A percentile compares a stretch with the other conserved stretches of the same genome.
phyloP scores from a whole-genome alignment of 2,329 filamentous ascomycete genomes.

The Tolypocladium tropicale region DNA sequence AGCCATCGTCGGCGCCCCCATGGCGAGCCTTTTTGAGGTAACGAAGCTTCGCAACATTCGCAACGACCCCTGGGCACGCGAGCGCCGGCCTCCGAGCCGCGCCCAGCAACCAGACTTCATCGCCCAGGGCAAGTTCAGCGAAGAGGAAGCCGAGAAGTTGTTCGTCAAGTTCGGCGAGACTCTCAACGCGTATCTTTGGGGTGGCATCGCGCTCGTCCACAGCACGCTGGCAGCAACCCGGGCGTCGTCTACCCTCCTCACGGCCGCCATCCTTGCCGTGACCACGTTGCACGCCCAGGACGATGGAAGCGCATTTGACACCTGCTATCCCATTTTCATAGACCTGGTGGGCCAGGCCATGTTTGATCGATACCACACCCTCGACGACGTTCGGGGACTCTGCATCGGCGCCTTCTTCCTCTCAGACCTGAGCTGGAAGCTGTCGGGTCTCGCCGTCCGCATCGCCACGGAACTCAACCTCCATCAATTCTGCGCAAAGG shows the following conservation, averaged over 20 bases:
- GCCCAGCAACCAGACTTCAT: constrained; percentile 17
- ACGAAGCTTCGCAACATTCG: constrained; percentile 22
- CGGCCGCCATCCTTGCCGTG: constrained; percentile 21
- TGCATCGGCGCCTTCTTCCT: constrained; percentile 57
- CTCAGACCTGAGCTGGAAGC: constrained; percentile 43
- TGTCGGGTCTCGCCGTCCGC: constrained; percentile 47
- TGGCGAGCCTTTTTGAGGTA: constrained; percentile 21
- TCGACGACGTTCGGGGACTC: constrained; percentile 49
- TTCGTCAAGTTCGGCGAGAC: constrained; percentile 17
- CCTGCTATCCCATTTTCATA: constrained; percentile 48
- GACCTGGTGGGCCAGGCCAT: constrained; percentile 46
- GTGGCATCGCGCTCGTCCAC: constrained; percentile 19
- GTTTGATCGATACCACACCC: constrained; percentile 40
- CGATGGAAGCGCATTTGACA: constrained; percentile 37
- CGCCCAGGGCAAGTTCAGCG: constrained; percentile 13
- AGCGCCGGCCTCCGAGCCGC: constrained; percentile 4
- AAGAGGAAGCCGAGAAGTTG: constrained; percentile 16
- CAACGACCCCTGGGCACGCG: constrained; percentile 15
- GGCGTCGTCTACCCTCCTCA: constrained; percentile 17
- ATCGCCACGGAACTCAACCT: constrained; percentile 48
- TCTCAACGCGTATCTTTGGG: constrained; percentile 22
- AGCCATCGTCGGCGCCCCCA: constrained; percentile 18
- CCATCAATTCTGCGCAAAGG: constrained; percentile 41
- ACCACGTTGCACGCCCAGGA: constrained; percentile 19
- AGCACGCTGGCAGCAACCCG: constrained; percentile 15